Base-by-base conservation (phyloP, 83 land plant genomes). In the Thuja plicata region DNA sequence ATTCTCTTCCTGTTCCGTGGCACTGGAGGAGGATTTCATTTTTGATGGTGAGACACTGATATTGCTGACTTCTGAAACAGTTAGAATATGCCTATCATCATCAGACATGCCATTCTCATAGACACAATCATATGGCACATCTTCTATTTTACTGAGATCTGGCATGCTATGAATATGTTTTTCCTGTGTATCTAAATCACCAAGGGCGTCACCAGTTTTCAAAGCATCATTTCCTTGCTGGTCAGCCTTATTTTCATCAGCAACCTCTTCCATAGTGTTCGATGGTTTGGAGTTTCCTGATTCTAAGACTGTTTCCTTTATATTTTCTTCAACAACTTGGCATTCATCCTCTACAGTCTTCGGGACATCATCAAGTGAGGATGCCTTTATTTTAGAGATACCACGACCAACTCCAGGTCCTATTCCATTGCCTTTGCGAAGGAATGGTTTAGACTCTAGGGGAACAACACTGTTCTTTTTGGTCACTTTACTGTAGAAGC, bases 401-500 rank as follows among this genome's bases (percentile, higher is more conserved):
- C 89, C 89, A 57, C 91, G 85, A 54, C 92, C 95, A 80, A 94
- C 82, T 48, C 92, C 94, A 55, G 94, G 92, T 55, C 92, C 95
- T 84, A 89, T 92, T 83, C 94, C 94, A 92, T 91, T 92, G 54
- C 99, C 99, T 87, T 95, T 97, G 76, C 94, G 95, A 8, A 94
- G 94, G 78, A 94, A 95, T 12, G 95, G 88, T 88, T 94, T 95
- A 38, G 95, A 45, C 45, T 94, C 95, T 15, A 74, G 87, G 87
- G 81, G 88, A n/a, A 88, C 85, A 79, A 74, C 85, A 35, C 87
- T 88, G 70, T 91, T 86, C 37, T 81, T 89, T 43, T 89, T 94
- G 5, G 84, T 89, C 16, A 80, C 80, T 73, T 89, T 91, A 41
- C 90, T 87, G 45, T 90, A 21, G 32, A 60, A 41, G 87, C 89